Evolutionary conservation across 805 yeast genomes (phyloP), one percentile per base, ranked within the genome.

Genomic region (Candida ortonii): DNA sequence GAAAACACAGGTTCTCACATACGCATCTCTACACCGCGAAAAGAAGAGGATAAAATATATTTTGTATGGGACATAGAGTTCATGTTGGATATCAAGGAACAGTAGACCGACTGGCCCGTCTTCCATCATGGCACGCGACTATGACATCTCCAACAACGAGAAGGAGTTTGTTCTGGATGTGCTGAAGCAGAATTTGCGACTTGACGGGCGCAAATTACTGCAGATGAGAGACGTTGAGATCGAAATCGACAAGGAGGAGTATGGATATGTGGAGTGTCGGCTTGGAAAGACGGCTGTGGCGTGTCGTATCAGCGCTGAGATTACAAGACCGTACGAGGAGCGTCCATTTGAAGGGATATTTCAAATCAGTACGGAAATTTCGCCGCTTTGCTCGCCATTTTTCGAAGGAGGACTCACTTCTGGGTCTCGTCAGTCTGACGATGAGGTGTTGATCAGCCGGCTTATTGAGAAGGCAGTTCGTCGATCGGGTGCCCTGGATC

Each of bases 321-420:
- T 93, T 10, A 70, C 76, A 4, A 73, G 76, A 39, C 98, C 98
- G 1, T 81, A 71, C 44, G 95, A 87, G 31, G 95, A 89, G 47
- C 70, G 96, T 35, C 97, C 97, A 0, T 90, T 86, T 55, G 98
- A 93, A 59, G 98, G 98, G 1, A 52, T 84, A 3, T 88, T 93
- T 55, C 68, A 73, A 16, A 88, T 93, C 10, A 76, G 83, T 31
- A 84, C 95, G 2, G 97, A 93, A 52, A 77, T 85, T 26, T 75
- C 88, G 14, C 85, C 97, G 11, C 82, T 90, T 87, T 95, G 96
- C 1, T 79, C 88, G 5, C 81, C 95, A 1, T 70, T 76, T 47
- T 88, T 87, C 57, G 96, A 89, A 49, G 78, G 76, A 48, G 80
- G 79, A 18, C 43, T 44, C 22, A 67, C 74, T 18, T 43, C 53